phyloP scores from a whole-genome alignment of 768 basidiomycete genomes.

The Tulasnella sp. region DNA sequence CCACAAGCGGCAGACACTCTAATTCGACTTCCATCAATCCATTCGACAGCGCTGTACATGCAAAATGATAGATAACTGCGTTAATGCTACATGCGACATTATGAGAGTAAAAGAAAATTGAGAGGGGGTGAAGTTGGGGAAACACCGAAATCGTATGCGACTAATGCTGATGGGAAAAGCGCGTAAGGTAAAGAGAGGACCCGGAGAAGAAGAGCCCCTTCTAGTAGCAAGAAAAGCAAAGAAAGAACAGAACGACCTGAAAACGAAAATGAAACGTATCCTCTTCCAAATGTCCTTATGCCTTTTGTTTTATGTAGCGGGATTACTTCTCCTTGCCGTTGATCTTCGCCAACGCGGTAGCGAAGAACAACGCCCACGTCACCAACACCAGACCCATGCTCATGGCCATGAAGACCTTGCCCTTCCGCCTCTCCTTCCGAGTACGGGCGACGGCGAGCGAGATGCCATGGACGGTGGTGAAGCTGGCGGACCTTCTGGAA shows the following conservation, averaged over 20 bases:
- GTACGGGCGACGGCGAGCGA: neutral
- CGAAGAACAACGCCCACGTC: constrained; percentile 69
- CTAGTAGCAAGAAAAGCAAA: neutral
- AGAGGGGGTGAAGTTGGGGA: neutral
- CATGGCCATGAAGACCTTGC: constrained; percentile 54
- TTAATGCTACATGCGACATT: neutral
- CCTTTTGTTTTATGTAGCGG: too few relatives aligned
- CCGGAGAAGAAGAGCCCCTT: neutral
- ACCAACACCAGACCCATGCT: constrained; percentile 51
- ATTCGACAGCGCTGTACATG: neutral
- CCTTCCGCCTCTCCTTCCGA: constrained; percentile 51
- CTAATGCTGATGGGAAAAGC: neutral
- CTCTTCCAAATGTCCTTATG: neutral
- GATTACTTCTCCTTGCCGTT: constrained; percentile 22
- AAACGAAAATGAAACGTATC: neutral
- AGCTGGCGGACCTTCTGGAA: neutral
- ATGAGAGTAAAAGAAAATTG: neutral
- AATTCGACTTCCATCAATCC: neutral
- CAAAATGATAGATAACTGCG: constrained; percentile 11
- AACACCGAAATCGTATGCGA: neutral
- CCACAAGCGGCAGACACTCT: too few relatives aligned
- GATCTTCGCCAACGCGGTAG: constrained; percentile 43
- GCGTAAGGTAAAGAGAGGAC: neutral
- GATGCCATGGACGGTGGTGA: constrained; percentile 9
- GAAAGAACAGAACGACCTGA: neutral